Percentiles rank a stretch among this genome's conserved stretches.
These are phyloP conservation scores for Aspergillus novofumigatus DNA, from an alignment of 2,329 filamentous ascomycete species.

Conservation along the genomic window DNA sequence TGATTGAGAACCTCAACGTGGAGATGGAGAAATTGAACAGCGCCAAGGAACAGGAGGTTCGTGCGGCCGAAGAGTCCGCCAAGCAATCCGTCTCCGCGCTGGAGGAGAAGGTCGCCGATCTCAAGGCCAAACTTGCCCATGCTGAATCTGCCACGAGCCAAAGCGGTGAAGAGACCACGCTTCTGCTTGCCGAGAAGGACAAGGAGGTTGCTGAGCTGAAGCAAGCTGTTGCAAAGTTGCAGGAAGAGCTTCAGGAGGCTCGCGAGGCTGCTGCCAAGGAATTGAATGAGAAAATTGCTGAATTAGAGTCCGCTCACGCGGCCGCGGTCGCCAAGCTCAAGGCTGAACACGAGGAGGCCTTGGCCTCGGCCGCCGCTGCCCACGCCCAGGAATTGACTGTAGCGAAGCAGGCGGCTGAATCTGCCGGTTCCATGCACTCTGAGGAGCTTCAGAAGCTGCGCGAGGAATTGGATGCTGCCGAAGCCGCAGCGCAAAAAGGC, in stretches of 20 bases:
- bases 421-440: conserved; percentile 24
- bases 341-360: conserved; percentile 1
- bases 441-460: conserved; percentile 33
- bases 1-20: conserved; percentile 36
- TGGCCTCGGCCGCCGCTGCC: conserved; percentile 22
- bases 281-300: conserved; percentile 22
- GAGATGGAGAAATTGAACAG: conserved; percentile 34
- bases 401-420: conserved; percentile 30
- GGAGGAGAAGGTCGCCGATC: conserved; percentile 32
- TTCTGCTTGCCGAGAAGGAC: conserved; percentile 33
- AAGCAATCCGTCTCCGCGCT: conserved; percentile 26
- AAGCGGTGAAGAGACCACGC: conserved; percentile 20
- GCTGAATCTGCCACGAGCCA: conserved; percentile 26
- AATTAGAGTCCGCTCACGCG: conserved; percentile 27
- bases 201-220: conserved; percentile 33
- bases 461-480: conserved; percentile 29
- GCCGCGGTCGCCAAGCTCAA: conserved; percentile 21
- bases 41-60: conserved; percentile 34
- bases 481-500: conserved; percentile 24
- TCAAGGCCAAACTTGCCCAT: conserved; percentile 33
- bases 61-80: conserved; percentile 31
- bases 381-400: conserved; percentile 33
- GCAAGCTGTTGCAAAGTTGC: conserved; percentile 29
- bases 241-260: conserved; percentile 30
- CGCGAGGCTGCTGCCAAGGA: conserved; percentile 18